phyloP scores from a whole-genome alignment of 2,329 filamentous ascomycete species.

The Venturia effusa region DNA sequence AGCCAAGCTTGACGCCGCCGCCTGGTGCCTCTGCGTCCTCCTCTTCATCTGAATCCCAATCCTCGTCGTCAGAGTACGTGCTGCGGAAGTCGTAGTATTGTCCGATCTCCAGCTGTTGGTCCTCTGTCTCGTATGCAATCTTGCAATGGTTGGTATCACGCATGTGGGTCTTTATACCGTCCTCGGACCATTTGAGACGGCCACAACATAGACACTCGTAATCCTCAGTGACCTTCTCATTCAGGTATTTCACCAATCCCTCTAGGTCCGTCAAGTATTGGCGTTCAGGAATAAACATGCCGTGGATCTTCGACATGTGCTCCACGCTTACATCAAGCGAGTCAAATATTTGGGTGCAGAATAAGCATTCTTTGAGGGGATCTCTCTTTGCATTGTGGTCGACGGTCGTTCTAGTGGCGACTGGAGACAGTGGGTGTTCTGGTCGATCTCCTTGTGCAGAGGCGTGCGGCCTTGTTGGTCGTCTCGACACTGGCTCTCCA shows the following conservation, averaged over 20 bases:
- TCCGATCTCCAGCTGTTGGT: constrained; percentile 86
- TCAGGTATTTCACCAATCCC: constrained; percentile 67
- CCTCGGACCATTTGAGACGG: constrained; percentile 66
- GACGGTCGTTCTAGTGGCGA: constrained; percentile 20
- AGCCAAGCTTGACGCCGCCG: constrained; percentile 59
- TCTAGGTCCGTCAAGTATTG: constrained; percentile 73
- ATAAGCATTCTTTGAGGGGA: constrained; percentile 54
- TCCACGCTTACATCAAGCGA: constrained; percentile 63
- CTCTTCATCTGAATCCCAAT: constrained; percentile 36
- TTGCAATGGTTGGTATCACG: constrained; percentile 93
- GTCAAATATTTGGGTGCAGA: constrained; percentile 77
- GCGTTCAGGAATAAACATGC: constrained; percentile 92
- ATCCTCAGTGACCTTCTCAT: constrained; percentile 66
- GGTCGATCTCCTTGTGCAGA: constrained; percentile 21
- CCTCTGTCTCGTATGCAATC: constrained; percentile 81
- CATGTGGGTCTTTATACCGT: constrained; percentile 92
- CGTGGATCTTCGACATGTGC: constrained; percentile 88
- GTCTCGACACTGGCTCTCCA: constrained; percentile 28
- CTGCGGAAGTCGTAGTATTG: constrained; percentile 96
- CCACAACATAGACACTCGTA: constrained; percentile 84
- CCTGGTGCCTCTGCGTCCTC: constrained; percentile 32
- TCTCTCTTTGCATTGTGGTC: constrained; percentile 16
- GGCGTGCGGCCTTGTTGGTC: constrained; percentile 31
- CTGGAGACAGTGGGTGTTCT: constrained; percentile 27
- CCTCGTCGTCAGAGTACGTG: constrained; percentile 78